Evolutionary conservation across 169 alveolate species (phyloP).

Genomic region (Theileria parva): DNA sequence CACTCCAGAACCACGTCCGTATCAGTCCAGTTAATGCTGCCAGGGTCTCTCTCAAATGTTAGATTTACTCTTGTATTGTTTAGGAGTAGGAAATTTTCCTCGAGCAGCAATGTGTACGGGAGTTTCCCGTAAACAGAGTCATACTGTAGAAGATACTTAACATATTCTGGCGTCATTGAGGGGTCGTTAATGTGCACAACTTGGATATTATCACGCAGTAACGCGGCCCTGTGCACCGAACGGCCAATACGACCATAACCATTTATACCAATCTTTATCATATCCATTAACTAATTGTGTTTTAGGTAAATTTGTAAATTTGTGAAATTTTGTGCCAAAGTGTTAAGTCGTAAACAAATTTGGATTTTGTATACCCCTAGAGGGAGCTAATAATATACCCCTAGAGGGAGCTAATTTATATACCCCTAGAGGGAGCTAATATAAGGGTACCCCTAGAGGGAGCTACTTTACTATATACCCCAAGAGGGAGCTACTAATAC

Average conservation of each 20-base stretch:
- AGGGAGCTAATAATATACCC: background rate
- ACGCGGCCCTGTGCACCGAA: conserved; percentile 94
- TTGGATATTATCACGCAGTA: conserved; percentile 47
- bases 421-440: no score
- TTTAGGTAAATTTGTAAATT: background rate
- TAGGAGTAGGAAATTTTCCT: conserved; percentile 79
- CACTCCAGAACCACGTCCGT: conserved; percentile 95
- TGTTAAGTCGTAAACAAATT: no score
- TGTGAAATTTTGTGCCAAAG: no score
- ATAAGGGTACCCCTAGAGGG: no score
- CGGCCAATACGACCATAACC: conserved; percentile 99
- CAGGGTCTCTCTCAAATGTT: conserved; percentile 92
- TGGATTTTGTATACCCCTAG: no score
- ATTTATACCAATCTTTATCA: conserved; percentile 94
- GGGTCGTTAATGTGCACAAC: conserved; percentile 97
- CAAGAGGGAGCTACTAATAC: no score
- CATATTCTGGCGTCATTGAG: conserved; percentile 93
- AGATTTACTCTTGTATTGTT: conserved; percentile 83
- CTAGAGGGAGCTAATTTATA: no score
- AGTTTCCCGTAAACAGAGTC: conserved; percentile 95
- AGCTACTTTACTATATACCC: no score
- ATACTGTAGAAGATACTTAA: conserved; percentile 92
- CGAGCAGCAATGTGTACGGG: conserved; percentile 77
- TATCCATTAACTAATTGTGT: conserved; percentile 64
- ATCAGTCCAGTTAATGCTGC: conserved; percentile 95